Percentiles rank a stretch among this genome's conserved stretches.
phyloP scores from a whole-genome alignment of 257 asterid genomes.

The Avicennia marina region DNA sequence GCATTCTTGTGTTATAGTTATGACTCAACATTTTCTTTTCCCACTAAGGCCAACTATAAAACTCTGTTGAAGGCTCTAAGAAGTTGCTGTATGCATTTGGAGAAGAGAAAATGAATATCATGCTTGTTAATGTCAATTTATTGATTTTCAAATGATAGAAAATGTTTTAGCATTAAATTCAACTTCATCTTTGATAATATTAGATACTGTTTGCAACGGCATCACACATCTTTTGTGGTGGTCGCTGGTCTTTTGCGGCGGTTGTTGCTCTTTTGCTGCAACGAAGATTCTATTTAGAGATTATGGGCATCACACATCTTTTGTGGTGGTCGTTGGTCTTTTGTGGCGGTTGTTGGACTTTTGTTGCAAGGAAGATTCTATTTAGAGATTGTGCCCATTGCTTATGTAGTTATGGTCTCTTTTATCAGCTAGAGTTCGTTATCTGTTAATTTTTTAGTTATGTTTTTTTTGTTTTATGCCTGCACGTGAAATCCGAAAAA shows the following conservation, averaged over 20 bases:
- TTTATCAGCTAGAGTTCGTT: not conserved
- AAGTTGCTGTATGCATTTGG: not conserved
- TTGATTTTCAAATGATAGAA: not conserved
- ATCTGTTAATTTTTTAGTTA: not conserved
- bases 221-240: not conserved
- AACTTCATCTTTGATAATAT: not conserved
- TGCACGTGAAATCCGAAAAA: too few relatives aligned
- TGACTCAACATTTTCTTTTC: too few relatives aligned
- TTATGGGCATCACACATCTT: not conserved
- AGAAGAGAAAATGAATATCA: not conserved
- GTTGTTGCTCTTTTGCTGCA: too few relatives aligned
- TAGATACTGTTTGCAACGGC: not conserved
- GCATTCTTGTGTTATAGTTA: not conserved
- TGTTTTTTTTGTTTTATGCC: too few relatives aligned
- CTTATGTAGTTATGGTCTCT: not conserved
- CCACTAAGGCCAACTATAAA: too few relatives aligned
- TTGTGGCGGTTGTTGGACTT: too few relatives aligned
- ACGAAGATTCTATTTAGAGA: not conserved
- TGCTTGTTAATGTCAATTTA: not conserved
- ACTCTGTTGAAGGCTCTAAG: not conserved
- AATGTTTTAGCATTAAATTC: not conserved
- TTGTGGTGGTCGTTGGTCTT: not conserved
- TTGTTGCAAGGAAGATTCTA: not conserved
- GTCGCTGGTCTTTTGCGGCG: too few relatives aligned
- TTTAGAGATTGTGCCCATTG: not conserved